These are phyloP conservation scores for Ganoderma leucocontextum DNA, from an alignment of 1,284 basidiomycete species.

Conservation along the genomic window DNA sequence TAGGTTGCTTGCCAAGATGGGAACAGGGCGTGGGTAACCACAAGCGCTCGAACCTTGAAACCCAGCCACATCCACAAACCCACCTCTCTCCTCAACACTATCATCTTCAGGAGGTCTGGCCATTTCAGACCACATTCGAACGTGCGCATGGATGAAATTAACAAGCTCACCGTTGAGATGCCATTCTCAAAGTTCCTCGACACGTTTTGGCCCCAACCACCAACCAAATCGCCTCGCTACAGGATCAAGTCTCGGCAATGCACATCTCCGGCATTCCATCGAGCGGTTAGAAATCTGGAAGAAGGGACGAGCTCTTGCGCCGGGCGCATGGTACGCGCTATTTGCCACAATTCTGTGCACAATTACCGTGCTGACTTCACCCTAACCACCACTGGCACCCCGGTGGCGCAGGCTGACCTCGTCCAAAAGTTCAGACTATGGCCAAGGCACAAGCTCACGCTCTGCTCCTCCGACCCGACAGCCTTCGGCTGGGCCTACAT, in stretches of 20 bases:
- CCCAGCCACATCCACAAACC: not conserved
- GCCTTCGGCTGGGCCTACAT: conserved; percentile 3
- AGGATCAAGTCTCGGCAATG: not conserved
- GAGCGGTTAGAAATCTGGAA: not conserved
- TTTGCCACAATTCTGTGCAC: too few species aligned
- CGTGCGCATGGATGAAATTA: not conserved
- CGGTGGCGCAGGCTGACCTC: conserved; percentile 4
- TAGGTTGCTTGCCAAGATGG: not conserved
- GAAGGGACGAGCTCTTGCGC: not conserved
- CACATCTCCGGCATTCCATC: not conserved
- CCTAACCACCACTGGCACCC: conserved; percentile 1
- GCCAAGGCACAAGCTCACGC: not conserved
- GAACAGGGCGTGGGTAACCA: conserved; percentile 1
- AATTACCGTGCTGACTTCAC: not conserved
- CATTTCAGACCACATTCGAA: not conserved
- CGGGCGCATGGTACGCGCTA: not conserved
- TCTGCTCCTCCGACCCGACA: not conserved
- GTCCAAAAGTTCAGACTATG: not conserved
- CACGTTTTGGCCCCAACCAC: not conserved
- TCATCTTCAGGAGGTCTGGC: not conserved
- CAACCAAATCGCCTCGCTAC: not conserved
- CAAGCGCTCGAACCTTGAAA: conserved; percentile 2
- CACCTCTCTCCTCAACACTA: not conserved
- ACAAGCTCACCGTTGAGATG: conserved; percentile 1
- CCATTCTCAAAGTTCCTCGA: not conserved